Base-by-base conservation (phyloP, 148 eudicot species). In the Cornus controversa region DNA sequence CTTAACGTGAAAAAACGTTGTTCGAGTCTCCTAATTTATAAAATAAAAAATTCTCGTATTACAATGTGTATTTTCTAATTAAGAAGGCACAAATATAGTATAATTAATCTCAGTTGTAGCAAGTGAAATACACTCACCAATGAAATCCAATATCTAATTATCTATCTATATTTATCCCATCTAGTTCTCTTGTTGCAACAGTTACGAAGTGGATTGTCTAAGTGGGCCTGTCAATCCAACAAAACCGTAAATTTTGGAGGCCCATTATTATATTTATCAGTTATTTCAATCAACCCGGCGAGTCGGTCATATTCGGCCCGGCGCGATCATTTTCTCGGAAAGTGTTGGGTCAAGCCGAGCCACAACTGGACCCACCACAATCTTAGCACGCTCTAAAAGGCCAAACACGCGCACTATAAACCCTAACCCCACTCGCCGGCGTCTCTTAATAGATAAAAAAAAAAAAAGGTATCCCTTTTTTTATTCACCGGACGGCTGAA, bases 371-470 rank as follows among this genome's bases (percentile, higher is more conserved):
- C 60, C 73, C 73, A 20, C 31, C 73, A 42, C 60, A 9, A 24
- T 3, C 53, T 75, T 22, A 28, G 37, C 80, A 77, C 74, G 80
- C 74, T 77, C 57, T 5, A n/a, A 54, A 57, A 77, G 63, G 25
- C 29, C 4, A 57, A 58, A 69, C 79, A 77, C 57, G 74, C 80
- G 67, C 18, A 47, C 71, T 60, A 57, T 77, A 47, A 68, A 77
- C 36, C 24, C 73, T 24, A 63, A 29, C 10, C 79, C 79, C 78
- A 36, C 71, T 20, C 50, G 9, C 26, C 26, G 60, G 53, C 50
- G 50, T 45, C n/a, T 31, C 70, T 10, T 24, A 18, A 65, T 65
- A 2, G 68, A 27, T 11, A 14, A 1, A 65, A 28, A 67, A n/a
- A n/a, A n/a, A n/a, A n/a, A n/a, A n/a, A n/a, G n/a, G n/a, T 29